A percentile compares a stretch with the other conserved stretches of the same genome.
Conservation (phyloP, 2,329 filamentous ascomycete genomes). For the Aspergillus brunneoviolaceus region DNA sequence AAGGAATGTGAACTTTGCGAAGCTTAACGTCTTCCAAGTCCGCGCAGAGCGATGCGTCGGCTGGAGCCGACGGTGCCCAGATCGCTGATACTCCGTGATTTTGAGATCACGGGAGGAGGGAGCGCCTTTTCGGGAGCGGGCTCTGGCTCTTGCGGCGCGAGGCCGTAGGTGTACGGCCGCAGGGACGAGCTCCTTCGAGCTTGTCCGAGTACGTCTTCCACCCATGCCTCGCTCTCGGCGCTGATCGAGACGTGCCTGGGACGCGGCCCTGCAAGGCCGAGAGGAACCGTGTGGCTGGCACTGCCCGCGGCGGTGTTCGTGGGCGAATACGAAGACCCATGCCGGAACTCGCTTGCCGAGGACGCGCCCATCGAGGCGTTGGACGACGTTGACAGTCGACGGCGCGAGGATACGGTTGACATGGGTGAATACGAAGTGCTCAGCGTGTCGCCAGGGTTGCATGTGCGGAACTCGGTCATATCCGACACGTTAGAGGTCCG, state of each 20-base stretch:
- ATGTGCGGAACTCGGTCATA: conserved; percentile 25
- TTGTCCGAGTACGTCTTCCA: conserved; percentile 47
- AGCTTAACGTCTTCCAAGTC: conserved; percentile 30
- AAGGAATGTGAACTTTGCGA: neutral
- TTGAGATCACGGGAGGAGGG: conserved; percentile 23
- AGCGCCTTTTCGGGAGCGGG: conserved; percentile 10
- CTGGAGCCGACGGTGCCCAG: conserved; percentile 37
- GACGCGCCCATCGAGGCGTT: conserved; percentile 36
- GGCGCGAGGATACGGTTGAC: conserved; percentile 28
- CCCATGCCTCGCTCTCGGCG: conserved; percentile 49
- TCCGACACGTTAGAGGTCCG: conserved; percentile 39
- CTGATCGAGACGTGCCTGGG: conserved; percentile 43
- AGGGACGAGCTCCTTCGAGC: conserved; percentile 41
- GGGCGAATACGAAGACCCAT: conserved; percentile 28
- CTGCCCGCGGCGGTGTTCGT: conserved; percentile 18
- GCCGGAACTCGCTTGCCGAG: conserved; percentile 26
- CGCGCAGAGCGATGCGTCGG: conserved; percentile 39
- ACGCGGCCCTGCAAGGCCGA: conserved; percentile 46
- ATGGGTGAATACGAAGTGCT: conserved; percentile 30
- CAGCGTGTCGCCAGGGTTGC: conserved; percentile 29
- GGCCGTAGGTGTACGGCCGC: conserved; percentile 28
- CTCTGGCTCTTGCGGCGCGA: conserved; percentile 19
- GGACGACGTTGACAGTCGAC: conserved; percentile 41
- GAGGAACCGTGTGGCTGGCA: conserved; percentile 35
- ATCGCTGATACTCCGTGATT: conserved; percentile 42